Base-by-base conservation (phyloP, 2,329 filamentous ascomycete species). In the Alternaria brassicae region DNA sequence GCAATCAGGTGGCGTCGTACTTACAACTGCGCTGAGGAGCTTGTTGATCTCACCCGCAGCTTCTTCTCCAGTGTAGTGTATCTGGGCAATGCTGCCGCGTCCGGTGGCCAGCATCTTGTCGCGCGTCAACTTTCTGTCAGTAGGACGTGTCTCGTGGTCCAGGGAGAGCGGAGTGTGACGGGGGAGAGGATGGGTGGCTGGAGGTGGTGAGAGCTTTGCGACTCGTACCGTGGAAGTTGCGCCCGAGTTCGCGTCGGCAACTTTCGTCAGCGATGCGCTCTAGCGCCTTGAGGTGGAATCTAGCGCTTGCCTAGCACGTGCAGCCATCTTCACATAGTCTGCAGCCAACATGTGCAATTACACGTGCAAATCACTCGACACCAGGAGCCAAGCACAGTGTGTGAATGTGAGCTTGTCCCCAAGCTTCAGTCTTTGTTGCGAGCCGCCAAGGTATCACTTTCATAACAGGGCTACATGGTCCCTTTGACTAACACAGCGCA, bases 1-100 rank as follows among this genome's bases (percentile, higher is more conserved):
- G 32, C 19, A 9, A 34, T 17, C 40, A 21, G 39, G 41, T 25
- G 48, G 32, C 47, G 15, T 17, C 58, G 27, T 48, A 83, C 89
- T 72, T 85, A 96, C 93, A 72, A 96, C 86, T 73, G 93, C 91
- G 53, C 83, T 81, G 68, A 91, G 88, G 62, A 94, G 85, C 80
- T 91, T 92, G 81, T 87, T 91, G 72, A 96, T 87, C 81, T 94
- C 91, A 23, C 59, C 45, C 30, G 71, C 70, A 58, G 69, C 71
- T 63, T 76, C 75, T 27, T 77, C 75, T 53, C 74, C 74, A 2
- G 66, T 68, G 63, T 77, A 77, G 34, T 67, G 61, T 36, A 77
- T 62, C 27, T 69, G 64, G 40, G 68, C 68, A 61, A 77, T 73
- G 42, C 61, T 67, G 58, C 72, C 72, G 60, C 74, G 72, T 37